Conservation (phyloP, 345 rosid species). For the Hibiscus tridactylites region DNA sequence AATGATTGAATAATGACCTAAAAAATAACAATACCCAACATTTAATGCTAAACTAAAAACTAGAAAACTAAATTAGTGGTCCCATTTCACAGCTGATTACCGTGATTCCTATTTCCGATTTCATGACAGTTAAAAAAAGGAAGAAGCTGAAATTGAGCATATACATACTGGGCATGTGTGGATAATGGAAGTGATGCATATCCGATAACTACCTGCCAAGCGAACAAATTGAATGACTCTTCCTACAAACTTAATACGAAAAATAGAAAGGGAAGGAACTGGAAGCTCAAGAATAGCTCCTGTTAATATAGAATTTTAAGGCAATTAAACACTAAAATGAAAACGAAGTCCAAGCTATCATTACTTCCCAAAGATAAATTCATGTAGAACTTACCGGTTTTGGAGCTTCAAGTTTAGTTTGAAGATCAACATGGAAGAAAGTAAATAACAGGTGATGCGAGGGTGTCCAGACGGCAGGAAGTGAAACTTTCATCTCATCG, state of each 20-base stretch:
- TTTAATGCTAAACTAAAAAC: neutral
- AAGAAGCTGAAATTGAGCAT: conserved; percentile 8
- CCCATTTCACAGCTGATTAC: neutral
- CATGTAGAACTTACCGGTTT: conserved; percentile 61
- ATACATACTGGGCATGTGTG: conserved; percentile 81
- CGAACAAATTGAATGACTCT: conserved; percentile 8
- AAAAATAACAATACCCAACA: neutral
- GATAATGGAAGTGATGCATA: conserved; percentile 89
- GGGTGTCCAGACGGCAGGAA: conserved; percentile 93
- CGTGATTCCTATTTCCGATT: neutral
- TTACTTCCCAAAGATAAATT: conserved; percentile 4
- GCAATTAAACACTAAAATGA: neutral
- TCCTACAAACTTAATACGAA: conserved; percentile 7
- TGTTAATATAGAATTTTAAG: neutral
- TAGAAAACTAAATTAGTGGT: neutral
- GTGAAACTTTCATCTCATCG: conserved; percentile 82
- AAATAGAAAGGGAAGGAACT: neutral
- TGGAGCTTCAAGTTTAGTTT: conserved; percentile 96
- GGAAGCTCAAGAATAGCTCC: neutral
- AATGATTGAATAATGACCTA: neutral
- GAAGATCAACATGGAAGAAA: conserved; percentile 93
- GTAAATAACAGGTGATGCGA: conserved; percentile 92
- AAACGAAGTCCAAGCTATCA: neutral
- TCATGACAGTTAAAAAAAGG: neutral
- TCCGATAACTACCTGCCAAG: conserved; percentile 78